These are phyloP conservation scores for Priceomyces medius DNA, from an alignment of 805 yeast species.

Conservation along the genomic window DNA sequence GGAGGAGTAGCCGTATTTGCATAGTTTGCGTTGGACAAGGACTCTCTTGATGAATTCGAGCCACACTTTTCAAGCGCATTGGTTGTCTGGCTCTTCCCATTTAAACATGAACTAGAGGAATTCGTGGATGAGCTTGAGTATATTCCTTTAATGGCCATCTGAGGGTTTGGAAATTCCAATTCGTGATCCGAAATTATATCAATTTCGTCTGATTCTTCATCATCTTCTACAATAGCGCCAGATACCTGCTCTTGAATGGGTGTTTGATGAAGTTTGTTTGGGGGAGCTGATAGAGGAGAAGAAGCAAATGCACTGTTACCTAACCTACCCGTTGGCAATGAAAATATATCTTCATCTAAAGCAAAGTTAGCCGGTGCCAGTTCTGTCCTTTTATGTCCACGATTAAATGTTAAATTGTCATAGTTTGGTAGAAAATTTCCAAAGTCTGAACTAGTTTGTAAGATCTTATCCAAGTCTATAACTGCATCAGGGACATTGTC, in stretches of 20 bases:
- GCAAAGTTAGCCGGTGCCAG: slow-evolving; percentile 19
- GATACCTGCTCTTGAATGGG: slow-evolving; percentile 32
- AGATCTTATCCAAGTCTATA: slow-evolving; percentile 40
- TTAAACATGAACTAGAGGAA: slow-evolving; percentile 33
- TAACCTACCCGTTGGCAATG: slow-evolving; percentile 30
- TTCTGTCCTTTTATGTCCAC: slow-evolving; percentile 19
- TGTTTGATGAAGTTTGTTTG: slow-evolving; percentile 24
- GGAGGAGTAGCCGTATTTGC: slow-evolving; percentile 17
- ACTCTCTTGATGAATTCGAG: slow-evolving; percentile 35
- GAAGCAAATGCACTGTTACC: slow-evolving; percentile 15
- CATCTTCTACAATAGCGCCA: slow-evolving; percentile 20
- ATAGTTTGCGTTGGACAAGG: slow-evolving; percentile 13
- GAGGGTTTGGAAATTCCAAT: slow-evolving; percentile 23
- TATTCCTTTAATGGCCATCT: slow-evolving; percentile 18
- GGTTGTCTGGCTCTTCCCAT: slow-evolving; percentile 2
- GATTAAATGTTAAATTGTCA: slow-evolving; percentile 1
- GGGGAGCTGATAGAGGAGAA: slow-evolving; percentile 18
- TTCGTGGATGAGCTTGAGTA: slow-evolving; percentile 32
- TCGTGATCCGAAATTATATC: slow-evolving; percentile 10
- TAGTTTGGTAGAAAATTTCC: slow-evolving; percentile 11
- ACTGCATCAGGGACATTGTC: slow-evolving; percentile 39
- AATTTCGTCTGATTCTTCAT: slow-evolving; percentile 10
- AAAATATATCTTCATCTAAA: slow-evolving; percentile 26
- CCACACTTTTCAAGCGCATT: slow-evolving; percentile 29
- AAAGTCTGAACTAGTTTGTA: slow-evolving; percentile 31